phyloP scores from a whole-genome alignment of 176 grass and related monocot genomes.

The Saccharum spontaneum region DNA sequence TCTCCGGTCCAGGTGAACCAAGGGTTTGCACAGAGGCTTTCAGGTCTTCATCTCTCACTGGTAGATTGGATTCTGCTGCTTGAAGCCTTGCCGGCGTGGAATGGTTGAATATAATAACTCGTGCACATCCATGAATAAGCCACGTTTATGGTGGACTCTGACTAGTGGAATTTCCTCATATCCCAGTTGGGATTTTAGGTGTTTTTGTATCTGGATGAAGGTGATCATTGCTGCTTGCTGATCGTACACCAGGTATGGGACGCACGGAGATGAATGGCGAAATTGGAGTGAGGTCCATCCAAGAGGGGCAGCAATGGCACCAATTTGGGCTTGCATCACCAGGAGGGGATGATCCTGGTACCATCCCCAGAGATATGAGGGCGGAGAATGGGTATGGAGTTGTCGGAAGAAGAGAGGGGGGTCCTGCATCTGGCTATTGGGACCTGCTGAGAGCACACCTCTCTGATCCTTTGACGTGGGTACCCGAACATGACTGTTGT shows the following conservation, averaged over 20 bases:
- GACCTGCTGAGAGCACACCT: slow-evolving; percentile 58
- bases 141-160: not conserved
- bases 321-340: slow-evolving; percentile 14
- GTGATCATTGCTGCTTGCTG: slow-evolving; percentile 28
- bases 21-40: slow-evolving; percentile 17
- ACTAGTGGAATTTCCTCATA: not conserved
- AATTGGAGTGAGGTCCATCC: slow-evolving; percentile 20
- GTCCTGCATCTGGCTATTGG: slow-evolving; percentile 53
- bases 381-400: slow-evolving; percentile 56
- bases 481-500: not conserved
- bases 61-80: not conserved
- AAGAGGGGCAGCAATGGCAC: slow-evolving; percentile 35
- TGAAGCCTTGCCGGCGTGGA: not conserved
- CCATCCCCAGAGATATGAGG: slow-evolving; percentile 37
- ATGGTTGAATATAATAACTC: not conserved
- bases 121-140: not conserved
- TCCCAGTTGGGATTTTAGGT: not conserved
- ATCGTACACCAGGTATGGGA: slow-evolving; percentile 3
- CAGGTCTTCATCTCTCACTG: not conserved
- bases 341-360: slow-evolving; percentile 28
- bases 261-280: slow-evolving; percentile 7
- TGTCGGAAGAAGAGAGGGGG: slow-evolving; percentile 55
- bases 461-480: slow-evolving; percentile 67
- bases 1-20: slow-evolving; percentile 37
- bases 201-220: slow-evolving; percentile 2